Evolutionary conservation across 2,329 filamentous ascomycete species (phyloP).

Genomic region (Cercospora citrullina): DNA sequence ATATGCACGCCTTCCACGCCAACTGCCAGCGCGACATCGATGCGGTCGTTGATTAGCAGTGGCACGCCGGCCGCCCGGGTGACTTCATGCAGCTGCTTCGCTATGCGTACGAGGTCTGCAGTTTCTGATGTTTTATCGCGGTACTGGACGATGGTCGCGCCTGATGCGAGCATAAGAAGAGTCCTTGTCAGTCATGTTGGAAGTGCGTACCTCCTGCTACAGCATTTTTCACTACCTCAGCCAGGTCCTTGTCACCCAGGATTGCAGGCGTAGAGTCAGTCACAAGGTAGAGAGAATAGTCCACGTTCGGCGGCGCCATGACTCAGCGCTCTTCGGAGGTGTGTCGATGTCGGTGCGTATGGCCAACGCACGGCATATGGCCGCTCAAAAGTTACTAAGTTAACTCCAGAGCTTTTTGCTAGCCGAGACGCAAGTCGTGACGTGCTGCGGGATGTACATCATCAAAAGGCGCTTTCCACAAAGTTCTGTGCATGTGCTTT

Average conservation of each 20-base stretch:
- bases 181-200: not conserved
- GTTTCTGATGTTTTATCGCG: constrained; percentile 84
- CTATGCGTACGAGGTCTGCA: constrained; percentile 67
- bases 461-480: not conserved
- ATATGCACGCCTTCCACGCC: constrained; percentile 91
- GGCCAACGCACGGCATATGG: not conserved
- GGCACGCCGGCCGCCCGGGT: constrained; percentile 70
- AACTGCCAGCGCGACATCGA: constrained; percentile 83
- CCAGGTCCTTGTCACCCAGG: constrained; percentile 69
- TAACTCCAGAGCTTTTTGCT: not conserved
- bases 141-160: constrained; percentile 82
- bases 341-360: not conserved
- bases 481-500: not conserved
- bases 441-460: constrained; percentile 1
- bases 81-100: constrained; percentile 67
- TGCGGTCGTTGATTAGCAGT: constrained; percentile 86
- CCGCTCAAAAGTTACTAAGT: not conserved
- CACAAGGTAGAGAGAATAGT: constrained; percentile 86
- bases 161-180: constrained; percentile 40
- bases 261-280: constrained; percentile 89
- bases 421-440: not conserved
- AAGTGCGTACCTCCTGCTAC: constrained; percentile 64
- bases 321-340: not conserved
- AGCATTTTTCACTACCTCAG: constrained; percentile 71
- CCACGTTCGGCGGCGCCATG: constrained; percentile 45